A percentile compares a stretch with the other conserved stretches of the same genome.
Conservation (phyloP, 805 yeast genomes). For the Candida coleopterorum region DNA sequence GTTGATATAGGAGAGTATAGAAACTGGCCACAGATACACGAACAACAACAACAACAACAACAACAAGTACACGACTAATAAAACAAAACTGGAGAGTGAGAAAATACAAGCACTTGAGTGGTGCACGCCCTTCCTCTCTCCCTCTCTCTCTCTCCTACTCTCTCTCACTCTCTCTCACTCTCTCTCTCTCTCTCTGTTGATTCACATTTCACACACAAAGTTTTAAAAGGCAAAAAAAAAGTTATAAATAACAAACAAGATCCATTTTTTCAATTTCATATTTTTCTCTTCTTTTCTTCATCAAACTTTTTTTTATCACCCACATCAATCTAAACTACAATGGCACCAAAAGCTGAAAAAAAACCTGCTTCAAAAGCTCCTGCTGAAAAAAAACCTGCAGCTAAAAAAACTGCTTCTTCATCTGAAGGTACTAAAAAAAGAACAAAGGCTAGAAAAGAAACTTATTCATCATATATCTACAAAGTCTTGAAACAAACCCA, state of each 20-base stretch:
- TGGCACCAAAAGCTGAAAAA: slow-evolving; percentile 70
- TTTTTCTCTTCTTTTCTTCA: slow-evolving; percentile 1
- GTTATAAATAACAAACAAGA: slow-evolving; percentile 8
- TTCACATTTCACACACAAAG: background rate
- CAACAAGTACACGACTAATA: too few species aligned
- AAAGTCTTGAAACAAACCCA: slow-evolving; percentile 98
- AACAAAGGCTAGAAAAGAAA: slow-evolving; percentile 94
- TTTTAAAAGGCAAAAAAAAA: background rate
- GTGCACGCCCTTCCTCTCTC: too few species aligned
- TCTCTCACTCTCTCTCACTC: background rate
- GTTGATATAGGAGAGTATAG: too few species aligned
- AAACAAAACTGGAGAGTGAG: too few species aligned
- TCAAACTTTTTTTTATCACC: slow-evolving; percentile 2
- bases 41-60: too few species aligned
- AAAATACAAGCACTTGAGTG: too few species aligned
- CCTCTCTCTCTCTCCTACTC: background rate
- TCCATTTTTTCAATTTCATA: slow-evolving; percentile 4
- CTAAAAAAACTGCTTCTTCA: slow-evolving; percentile 82
- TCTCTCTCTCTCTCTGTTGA: background rate
- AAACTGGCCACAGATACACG: background rate
- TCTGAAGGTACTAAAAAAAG: slow-evolving; percentile 83
- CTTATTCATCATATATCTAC: slow-evolving; percentile 97
- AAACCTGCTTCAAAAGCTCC: slow-evolving; percentile 95
- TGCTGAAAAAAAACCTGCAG: slow-evolving; percentile 88
- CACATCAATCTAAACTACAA: slow-evolving; percentile 22